Percentiles rank a stretch among this genome's conserved stretches.
Conservation (phyloP, 257 asterid genomes). For the Apocynum venetum region DNA sequence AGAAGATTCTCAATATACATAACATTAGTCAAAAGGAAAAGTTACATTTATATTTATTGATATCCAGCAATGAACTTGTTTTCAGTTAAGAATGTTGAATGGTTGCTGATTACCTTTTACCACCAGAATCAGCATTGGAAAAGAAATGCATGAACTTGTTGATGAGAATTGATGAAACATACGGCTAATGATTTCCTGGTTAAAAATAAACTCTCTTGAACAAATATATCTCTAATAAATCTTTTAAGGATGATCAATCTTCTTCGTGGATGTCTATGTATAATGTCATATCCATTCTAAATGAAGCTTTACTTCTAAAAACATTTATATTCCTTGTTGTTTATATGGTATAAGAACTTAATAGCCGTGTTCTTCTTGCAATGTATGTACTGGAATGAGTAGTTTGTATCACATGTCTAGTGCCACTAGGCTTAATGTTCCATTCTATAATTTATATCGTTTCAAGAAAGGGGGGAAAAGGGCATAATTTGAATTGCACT, state of each 20-base stretch:
- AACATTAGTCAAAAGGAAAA: not conserved
- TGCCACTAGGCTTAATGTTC: not conserved
- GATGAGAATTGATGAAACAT: not conserved
- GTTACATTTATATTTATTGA: not conserved
- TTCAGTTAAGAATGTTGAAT: not conserved
- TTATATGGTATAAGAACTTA: not conserved
- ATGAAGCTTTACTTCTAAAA: not conserved
- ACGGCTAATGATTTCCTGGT: not conserved
- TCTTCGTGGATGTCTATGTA: too few relatives aligned
- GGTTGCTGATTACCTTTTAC: not conserved
- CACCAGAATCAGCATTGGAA: not conserved
- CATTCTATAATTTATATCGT: not conserved
- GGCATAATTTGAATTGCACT: not conserved
- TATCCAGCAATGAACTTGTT: not conserved
- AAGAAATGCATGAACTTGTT: not conserved
- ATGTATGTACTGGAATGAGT: not conserved
- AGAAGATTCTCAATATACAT: not conserved
- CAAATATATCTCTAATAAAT: not conserved
- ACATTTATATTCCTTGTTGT: too few relatives aligned
- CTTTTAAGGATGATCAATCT: not conserved
- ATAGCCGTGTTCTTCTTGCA: not conserved
- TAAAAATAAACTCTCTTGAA: not conserved
- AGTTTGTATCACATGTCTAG: not conserved
- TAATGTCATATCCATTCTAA: not conserved
- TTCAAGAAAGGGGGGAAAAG: not conserved